Conservation (phyloP, 257 asterid species). For the Jacaranda mimosifolia region DNA sequence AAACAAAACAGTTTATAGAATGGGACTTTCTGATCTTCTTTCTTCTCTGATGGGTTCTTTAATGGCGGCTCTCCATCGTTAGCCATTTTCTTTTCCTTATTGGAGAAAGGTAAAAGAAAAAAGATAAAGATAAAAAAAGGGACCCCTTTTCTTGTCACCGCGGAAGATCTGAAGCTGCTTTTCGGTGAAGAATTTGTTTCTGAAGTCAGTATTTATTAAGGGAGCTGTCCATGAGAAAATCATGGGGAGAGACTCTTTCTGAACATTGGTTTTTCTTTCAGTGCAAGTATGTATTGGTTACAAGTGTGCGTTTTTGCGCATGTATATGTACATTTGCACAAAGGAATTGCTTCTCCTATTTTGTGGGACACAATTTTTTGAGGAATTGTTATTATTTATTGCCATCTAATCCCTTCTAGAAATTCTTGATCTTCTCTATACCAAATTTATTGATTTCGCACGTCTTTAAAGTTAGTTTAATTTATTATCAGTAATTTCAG, state of each 20-base stretch:
- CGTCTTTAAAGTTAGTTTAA: too few species aligned
- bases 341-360: not conserved
- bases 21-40: constrained; percentile 48
- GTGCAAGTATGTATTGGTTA: not conserved
- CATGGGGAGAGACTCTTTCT: not conserved
- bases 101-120: not conserved
- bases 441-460: not conserved
- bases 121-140: not conserved
- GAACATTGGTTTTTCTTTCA: not conserved
- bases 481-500: too few species aligned
- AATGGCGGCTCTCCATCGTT: not conserved
- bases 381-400: not conserved
- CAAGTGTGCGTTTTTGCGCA: not conserved
- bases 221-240: not conserved
- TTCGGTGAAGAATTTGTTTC: not conserved
- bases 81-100: not conserved
- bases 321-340: not conserved
- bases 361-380: not conserved
- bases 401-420: not conserved
- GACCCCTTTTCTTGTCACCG: not conserved
- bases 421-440: not conserved
- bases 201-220: not conserved
- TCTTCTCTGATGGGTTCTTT: constrained; percentile 28
- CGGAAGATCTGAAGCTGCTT: not conserved
- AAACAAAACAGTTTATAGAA: constrained; percentile 60